Percentiles rank a stretch among this genome's conserved stretches.
Conservation (phyloP, 1,139 yeast genomes). For the Debaryomyces subglobosus region DNA sequence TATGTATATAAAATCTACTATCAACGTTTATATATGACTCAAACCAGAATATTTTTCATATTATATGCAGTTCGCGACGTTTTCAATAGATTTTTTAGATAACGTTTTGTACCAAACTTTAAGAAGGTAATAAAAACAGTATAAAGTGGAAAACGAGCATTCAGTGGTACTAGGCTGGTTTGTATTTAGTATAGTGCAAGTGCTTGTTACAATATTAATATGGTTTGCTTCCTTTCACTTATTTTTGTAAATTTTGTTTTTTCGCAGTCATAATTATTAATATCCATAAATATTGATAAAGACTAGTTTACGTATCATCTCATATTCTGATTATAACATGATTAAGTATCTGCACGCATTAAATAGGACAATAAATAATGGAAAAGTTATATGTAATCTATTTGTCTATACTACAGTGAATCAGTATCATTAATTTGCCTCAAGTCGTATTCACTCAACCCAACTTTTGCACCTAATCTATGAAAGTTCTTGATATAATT, state of each 20-base stretch:
- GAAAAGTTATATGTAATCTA: not conserved
- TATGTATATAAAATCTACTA: not conserved
- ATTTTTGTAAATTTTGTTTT: not conserved
- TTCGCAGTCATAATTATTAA: not conserved
- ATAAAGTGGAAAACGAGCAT: not conserved
- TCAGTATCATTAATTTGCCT: conserved; percentile 17
- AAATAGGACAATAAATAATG: not conserved
- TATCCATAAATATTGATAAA: not conserved
- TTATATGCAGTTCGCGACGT: not conserved
- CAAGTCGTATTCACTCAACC: conserved; percentile 62
- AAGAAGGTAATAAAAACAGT: not conserved
- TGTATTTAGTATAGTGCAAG: no score
- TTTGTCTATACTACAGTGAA: not conserved
- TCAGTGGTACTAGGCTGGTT: no score
- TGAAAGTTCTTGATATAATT: conserved; percentile 65
- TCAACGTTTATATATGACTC: conserved; percentile 4
- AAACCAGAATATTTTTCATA: not conserved
- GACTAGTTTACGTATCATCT: no score
- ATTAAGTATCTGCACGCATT: not conserved
- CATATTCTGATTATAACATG: not conserved
- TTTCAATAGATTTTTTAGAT: not conserved
- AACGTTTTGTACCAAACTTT: not conserved
- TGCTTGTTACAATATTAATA: not conserved
- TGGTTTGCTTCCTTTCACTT: not conserved
- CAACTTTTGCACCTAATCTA: conserved; percentile 69